A percentile compares a stretch with the other conserved stretches of the same genome.
These are phyloP conservation scores for Trichoderma sp. DNA, from an alignment of 2,329 filamentous ascomycete genomes.

Conservation along the genomic window DNA sequence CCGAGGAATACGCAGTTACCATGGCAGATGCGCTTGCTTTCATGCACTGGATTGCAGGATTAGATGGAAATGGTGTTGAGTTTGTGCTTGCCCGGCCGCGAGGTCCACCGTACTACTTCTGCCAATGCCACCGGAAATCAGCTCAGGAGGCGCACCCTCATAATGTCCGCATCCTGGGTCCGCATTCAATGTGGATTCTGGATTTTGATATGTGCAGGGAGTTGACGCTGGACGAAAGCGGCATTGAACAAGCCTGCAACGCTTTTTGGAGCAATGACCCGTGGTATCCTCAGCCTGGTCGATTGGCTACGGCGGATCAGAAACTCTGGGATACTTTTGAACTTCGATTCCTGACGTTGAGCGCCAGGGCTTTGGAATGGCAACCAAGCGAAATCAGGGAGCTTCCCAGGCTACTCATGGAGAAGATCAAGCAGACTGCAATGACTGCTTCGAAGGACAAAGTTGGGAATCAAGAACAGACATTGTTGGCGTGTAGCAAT, in stretches of 20 bases:
- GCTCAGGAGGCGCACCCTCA: neutral
- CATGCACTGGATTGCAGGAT: slow-evolving; percentile 49
- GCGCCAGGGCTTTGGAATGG: neutral
- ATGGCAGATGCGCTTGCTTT: slow-evolving; percentile 55
- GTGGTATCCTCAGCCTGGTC: neutral
- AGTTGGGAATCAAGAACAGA: neutral
- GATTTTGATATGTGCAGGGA: slow-evolving; percentile 48
- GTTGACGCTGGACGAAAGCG: neutral
- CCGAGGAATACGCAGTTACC: slow-evolving; percentile 40
- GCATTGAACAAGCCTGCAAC: neutral
- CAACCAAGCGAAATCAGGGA: neutral
- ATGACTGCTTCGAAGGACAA: neutral
- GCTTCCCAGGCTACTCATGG: neutral
- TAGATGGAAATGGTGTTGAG: slow-evolving; percentile 58
- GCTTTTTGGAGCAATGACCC: slow-evolving; percentile 9
- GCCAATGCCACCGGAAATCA: neutral
- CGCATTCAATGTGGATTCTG: slow-evolving; percentile 47
- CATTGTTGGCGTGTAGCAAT: too few species aligned
- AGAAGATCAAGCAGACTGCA: neutral
- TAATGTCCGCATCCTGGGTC: slow-evolving; percentile 32
- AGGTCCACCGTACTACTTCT: neutral
- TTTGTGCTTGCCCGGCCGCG: slow-evolving; percentile 50
- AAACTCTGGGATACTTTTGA: neutral
- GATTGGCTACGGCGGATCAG: neutral
- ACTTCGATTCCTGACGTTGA: neutral